Evolutionary conservation across 78 protist species (phyloP).

Genomic region (Speleostelium caveatum): DNA sequence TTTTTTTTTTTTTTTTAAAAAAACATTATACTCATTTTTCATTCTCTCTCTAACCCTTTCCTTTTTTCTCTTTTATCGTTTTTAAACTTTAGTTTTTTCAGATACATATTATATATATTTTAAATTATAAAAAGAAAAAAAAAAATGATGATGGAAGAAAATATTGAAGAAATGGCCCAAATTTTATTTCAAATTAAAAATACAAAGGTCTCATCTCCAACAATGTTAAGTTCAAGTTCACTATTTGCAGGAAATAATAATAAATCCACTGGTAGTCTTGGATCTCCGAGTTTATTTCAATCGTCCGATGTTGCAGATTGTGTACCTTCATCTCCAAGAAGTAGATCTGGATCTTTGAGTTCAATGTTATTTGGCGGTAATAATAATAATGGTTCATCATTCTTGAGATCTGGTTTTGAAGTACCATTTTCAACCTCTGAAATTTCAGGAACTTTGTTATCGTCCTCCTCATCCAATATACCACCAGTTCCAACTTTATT

Average conservation of each 20-base stretch:
- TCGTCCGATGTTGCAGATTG: background rate
- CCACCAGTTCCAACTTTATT: conserved; percentile 25
- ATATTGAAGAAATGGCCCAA: conserved; percentile 57
- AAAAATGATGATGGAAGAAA: background rate
- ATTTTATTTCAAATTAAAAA: conserved; percentile 37
- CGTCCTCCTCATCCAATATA: background rate
- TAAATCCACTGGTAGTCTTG: background rate
- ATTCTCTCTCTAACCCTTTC: no score
- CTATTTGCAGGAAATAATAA: background rate
- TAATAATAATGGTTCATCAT: background rate
- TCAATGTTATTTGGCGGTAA: background rate
- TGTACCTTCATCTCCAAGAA: conserved; percentile 44
- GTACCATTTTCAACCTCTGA: background rate
- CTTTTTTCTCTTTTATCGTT: no score
- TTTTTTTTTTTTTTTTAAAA: background rate
- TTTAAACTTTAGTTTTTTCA: no score
- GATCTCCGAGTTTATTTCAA: background rate
- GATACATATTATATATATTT: no score
- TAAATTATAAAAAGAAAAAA: no score
- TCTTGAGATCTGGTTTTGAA: background rate
- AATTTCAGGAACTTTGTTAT: background rate
- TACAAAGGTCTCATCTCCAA: background rate
- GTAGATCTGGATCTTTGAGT: background rate
- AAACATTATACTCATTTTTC: no score
- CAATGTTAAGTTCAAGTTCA: background rate